Percentiles rank a stretch among this genome's conserved stretches.
Conservation (phyloP, 1,284 basidiomycete species). For the Tilletiaria anomala region DNA sequence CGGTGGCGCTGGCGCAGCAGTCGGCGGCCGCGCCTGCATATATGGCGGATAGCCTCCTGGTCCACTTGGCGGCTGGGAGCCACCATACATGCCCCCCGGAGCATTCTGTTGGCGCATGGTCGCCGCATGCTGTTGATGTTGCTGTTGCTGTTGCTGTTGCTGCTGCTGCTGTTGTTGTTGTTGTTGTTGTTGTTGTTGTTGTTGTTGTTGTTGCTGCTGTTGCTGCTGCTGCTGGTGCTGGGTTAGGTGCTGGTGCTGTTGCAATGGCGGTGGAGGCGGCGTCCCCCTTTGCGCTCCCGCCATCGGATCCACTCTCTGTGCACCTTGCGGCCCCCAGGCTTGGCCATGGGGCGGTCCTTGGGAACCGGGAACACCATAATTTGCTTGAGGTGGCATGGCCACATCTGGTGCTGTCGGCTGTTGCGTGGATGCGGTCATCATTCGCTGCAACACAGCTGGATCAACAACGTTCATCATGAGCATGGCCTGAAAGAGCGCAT, state of each 20-base stretch:
- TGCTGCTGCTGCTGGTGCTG: slow-evolving; percentile 3
- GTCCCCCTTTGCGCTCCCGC: no score
- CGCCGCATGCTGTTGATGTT: slow-evolving; percentile 12
- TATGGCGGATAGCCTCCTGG: slow-evolving; percentile 25
- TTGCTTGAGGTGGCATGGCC: neutral
- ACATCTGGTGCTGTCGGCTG: neutral
- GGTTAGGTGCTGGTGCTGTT: slow-evolving; percentile 6
- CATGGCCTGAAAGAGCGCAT: slow-evolving; percentile 90
- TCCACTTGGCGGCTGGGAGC: no score
- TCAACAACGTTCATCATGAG: slow-evolving; percentile 90
- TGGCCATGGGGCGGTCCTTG: no score
- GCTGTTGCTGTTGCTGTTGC: slow-evolving; percentile 15
- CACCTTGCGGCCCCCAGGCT: no score
- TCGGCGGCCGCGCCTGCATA: neutral
- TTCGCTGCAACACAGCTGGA: slow-evolving; percentile 58
- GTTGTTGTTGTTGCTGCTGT: neutral
- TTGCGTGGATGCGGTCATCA: slow-evolving; percentile 15
- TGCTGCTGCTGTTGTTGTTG: slow-evolving; percentile 6
- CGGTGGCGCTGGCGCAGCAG: slow-evolving; percentile 14
- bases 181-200: slow-evolving; percentile 5
- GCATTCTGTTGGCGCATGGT: no score
- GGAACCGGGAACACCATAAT: neutral
- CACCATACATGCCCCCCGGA: no score
- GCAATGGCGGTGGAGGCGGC: slow-evolving; percentile 13
- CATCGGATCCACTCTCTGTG: no score